Evolutionary conservation across 768 basidiomycete species (phyloP).

Genomic region (Megacollybia marginata): DNA sequence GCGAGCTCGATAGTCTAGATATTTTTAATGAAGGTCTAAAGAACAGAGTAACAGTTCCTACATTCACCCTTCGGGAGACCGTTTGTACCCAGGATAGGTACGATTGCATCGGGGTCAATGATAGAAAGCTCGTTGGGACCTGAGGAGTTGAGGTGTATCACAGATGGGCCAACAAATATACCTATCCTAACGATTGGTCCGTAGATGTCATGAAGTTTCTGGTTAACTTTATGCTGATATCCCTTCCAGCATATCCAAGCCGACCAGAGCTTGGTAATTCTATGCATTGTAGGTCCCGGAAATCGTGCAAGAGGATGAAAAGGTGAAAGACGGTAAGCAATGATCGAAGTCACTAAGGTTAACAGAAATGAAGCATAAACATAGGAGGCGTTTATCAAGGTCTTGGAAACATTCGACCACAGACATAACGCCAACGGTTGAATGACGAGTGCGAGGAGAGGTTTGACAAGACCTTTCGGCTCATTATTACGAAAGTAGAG

Average conservation of each 20-base stretch:
- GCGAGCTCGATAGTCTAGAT: too few species aligned
- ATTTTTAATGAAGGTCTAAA: background rate
- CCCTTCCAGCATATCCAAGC: constrained; percentile 4
- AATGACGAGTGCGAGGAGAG: background rate
- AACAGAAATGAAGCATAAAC: background rate
- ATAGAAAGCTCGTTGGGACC: constrained; percentile 7
- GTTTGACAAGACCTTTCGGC: background rate
- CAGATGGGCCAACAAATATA: background rate
- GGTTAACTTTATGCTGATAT: constrained; percentile 4
- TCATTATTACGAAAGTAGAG: background rate
- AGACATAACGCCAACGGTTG: background rate
- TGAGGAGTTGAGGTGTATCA: background rate
- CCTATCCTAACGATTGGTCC: constrained; percentile 6
- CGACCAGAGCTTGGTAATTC: constrained; percentile 3
- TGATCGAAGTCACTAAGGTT: constrained; percentile 1
- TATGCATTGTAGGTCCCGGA: constrained; percentile 4
- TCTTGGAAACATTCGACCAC: background rate
- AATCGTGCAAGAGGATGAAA: constrained; percentile 5
- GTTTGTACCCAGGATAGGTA: constrained; percentile 1
- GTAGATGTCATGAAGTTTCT: constrained; percentile 3
- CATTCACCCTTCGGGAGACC: constrained; percentile 6
- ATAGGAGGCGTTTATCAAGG: background rate
- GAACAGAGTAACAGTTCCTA: background rate
- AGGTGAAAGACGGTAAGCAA: constrained; percentile 4
- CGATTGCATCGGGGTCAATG: constrained; percentile 1